These are phyloP conservation scores for Trichoderma aggressivum DNA, from an alignment of 2,329 filamentous ascomycete species.

Conservation along the genomic window DNA sequence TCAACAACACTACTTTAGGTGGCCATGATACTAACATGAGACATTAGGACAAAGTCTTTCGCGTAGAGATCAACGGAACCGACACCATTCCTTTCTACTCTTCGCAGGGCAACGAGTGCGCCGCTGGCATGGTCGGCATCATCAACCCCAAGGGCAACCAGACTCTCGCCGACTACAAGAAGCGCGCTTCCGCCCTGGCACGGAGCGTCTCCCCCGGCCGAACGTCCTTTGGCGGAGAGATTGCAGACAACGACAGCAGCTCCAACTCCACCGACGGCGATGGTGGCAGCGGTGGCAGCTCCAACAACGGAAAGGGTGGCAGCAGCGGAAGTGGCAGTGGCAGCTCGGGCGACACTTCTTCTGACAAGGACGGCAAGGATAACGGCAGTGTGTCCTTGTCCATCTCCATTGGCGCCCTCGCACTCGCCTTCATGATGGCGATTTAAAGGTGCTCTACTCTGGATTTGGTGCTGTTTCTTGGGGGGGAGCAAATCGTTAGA, in stretches of 20 bases:
- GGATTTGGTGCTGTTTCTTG: neutral
- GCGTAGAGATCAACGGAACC: slow-evolving; percentile 32
- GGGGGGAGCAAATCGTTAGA: neutral
- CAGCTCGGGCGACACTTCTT: neutral
- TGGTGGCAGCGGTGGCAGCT: too few relatives aligned
- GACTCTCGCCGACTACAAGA: slow-evolving; percentile 33
- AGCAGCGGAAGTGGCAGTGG: neutral
- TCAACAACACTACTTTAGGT: neutral
- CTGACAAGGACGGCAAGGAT: slow-evolving; percentile 3
- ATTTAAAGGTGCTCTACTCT: neutral
- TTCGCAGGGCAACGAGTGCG: slow-evolving; percentile 37
- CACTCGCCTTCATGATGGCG: slow-evolving; percentile 8
- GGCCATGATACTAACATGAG: neutral
- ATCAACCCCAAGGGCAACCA: slow-evolving; percentile 33
- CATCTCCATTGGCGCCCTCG: neutral
- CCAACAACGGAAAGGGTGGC: neutral
- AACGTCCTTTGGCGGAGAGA: slow-evolving; percentile 30
- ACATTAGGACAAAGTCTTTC: slow-evolving; percentile 34
- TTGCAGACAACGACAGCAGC: slow-evolving; percentile 22
- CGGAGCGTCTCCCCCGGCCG: slow-evolving; percentile 28
- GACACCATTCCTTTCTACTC: slow-evolving; percentile 39
- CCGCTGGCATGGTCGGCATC: slow-evolving; percentile 40
- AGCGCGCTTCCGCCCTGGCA: slow-evolving; percentile 28
- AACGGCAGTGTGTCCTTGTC: neutral
- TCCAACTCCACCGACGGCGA: neutral